Conservation (phyloP, 2,329 filamentous ascomycete species). For the Aspergillus tanneri region DNA sequence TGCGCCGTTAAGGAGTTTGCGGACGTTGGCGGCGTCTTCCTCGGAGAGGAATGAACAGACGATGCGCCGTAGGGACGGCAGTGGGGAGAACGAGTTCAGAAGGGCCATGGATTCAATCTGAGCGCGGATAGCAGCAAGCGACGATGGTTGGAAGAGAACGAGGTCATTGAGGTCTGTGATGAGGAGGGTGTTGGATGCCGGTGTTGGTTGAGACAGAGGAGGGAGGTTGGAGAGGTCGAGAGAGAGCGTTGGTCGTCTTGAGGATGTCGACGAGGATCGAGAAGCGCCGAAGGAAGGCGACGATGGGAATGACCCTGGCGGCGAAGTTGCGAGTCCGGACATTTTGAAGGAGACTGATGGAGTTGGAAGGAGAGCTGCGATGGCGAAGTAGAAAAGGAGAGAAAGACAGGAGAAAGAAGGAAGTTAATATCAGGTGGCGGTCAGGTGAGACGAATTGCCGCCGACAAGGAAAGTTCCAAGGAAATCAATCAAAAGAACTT, state of each 20-base stretch:
- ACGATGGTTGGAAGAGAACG: conserved; percentile 47
- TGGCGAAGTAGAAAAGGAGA: not conserved
- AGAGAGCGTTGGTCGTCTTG: conserved; percentile 40
- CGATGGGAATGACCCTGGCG: conserved; percentile 25
- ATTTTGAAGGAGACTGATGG: conserved; percentile 18
- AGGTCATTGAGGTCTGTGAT: conserved; percentile 51
- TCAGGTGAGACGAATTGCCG: not conserved
- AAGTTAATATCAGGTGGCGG: not conserved
- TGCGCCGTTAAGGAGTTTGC: conserved; percentile 44
- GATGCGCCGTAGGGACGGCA: conserved; percentile 52
- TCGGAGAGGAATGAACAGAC: conserved; percentile 49
- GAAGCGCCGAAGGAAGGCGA: conserved; percentile 26
- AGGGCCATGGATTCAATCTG: conserved; percentile 43
- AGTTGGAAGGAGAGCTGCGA: not conserved
- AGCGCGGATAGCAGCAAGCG: conserved; percentile 44
- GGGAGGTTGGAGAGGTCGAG: conserved; percentile 49
- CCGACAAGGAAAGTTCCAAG: not conserved
- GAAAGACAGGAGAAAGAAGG: not conserved
- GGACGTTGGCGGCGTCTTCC: conserved; percentile 44
- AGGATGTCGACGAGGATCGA: conserved; percentile 23
- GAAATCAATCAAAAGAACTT: not conserved
- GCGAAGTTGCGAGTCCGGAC: conserved; percentile 20
- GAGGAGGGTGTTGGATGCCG: conserved; percentile 52
- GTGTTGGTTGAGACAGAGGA: conserved; percentile 45
- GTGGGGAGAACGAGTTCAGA: conserved; percentile 52